Conservation (phyloP, 1,284 basidiomycete genomes). For the Pulveroboletus sp. region DNA sequence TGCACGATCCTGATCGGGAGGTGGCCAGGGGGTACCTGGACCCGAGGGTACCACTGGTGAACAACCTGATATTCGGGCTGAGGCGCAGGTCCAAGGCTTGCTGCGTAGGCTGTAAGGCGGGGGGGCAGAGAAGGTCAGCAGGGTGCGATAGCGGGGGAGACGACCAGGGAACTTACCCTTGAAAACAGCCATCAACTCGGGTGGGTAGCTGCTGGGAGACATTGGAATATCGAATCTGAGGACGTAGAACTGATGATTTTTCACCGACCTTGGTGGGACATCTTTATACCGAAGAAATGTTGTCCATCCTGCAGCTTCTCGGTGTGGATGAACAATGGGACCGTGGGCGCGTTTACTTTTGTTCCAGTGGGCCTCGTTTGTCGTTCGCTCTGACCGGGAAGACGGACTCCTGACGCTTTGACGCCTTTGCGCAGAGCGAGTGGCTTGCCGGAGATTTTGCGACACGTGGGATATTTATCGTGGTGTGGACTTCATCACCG, state of each 20-base stretch:
- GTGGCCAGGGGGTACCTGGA: slow-evolving; percentile 7
- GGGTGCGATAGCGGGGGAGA: not conserved
- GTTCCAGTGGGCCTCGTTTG: no score
- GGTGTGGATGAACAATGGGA: not conserved
- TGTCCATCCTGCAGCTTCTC: not conserved
- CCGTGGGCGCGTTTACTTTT: not conserved
- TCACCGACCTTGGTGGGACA: not conserved
- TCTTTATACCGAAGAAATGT: slow-evolving; percentile 6
- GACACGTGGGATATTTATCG: not conserved
- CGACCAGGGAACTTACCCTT: not conserved
- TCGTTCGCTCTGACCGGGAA: no score
- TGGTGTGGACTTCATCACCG: not conserved
- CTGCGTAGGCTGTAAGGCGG: slow-evolving; percentile 5
- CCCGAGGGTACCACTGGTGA: not conserved
- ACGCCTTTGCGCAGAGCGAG: not conserved
- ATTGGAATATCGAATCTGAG: slow-evolving; percentile 1
- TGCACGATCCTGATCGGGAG: slow-evolving; percentile 18
- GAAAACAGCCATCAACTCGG: slow-evolving; percentile 7
- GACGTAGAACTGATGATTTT: not conserved
- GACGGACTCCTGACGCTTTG: no score
- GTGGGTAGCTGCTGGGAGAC: not conserved
- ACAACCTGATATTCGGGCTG: slow-evolving; percentile 7
- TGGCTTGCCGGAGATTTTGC: no score
- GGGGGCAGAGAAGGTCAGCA: not conserved
- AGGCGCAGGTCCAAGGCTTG: not conserved